phyloP scores from a whole-genome alignment of 768 basidiomycete species.

The Mycena capillaripes region DNA sequence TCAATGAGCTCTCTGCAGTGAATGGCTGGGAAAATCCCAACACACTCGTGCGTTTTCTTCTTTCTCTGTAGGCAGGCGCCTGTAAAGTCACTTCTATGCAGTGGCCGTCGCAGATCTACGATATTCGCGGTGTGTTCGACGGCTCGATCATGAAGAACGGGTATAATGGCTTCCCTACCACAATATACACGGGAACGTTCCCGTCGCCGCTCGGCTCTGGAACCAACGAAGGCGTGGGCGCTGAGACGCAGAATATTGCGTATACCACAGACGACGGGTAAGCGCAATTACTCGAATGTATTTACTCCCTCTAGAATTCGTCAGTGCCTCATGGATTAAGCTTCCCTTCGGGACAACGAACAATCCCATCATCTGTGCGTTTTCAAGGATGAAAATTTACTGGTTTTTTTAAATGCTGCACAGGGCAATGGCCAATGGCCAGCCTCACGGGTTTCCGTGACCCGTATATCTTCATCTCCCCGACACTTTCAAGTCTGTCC shows the following conservation, averaged over 20 bases:
- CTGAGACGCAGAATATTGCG: conserved; percentile 32
- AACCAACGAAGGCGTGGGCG: conserved; percentile 21
- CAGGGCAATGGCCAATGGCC: conserved; percentile 29
- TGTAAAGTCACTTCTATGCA: not conserved
- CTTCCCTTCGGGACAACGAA: conserved; percentile 18
- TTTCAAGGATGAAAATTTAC: not conserved
- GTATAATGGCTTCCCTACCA: conserved; percentile 23
- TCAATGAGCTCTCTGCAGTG: conserved; percentile 4
- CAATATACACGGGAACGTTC: conserved; percentile 30
- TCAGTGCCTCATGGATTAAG: conserved; percentile 31
- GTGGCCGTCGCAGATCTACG: conserved; percentile 30
- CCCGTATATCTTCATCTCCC: conserved; percentile 28
- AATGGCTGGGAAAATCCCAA: conserved; percentile 35
- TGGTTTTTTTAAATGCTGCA: not conserved
- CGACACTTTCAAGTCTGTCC: conserved; percentile 14
- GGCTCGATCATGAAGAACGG: conserved; percentile 35
- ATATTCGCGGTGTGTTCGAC: conserved; percentile 32
- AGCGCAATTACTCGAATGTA: not conserved
- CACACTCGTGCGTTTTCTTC: conserved; percentile 15
- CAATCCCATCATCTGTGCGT: conserved; percentile 31
- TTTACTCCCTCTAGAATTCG: not conserved
- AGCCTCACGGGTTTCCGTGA: conserved; percentile 30
- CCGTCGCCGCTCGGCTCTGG: conserved; percentile 24
- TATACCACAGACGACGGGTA: conserved; percentile 30
- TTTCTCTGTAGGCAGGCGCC: not conserved